These are phyloP conservation scores for Fusarium brevicatenulatum DNA, from an alignment of 2,329 filamentous ascomycete genomes.

Conservation along the genomic window DNA sequence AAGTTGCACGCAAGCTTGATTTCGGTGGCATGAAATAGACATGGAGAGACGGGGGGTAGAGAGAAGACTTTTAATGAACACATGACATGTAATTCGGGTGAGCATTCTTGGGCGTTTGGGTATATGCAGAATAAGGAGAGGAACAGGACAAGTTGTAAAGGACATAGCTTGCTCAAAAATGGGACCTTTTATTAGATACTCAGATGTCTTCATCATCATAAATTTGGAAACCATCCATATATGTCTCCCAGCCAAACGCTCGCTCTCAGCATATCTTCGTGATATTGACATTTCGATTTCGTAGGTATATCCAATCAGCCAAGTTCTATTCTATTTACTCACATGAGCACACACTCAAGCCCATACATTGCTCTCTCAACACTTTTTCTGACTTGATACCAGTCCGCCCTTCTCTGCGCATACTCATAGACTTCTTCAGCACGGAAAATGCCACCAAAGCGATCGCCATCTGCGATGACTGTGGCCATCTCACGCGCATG, in stretches of 20 bases:
- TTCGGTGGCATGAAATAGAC: constrained; percentile 64
- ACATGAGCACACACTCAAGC: constrained; percentile 89
- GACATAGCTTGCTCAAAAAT: neutral
- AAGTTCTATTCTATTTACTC: constrained; percentile 38
- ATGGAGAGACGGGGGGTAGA: neutral
- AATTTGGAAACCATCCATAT: constrained; percentile 18
- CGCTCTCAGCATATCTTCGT: constrained; percentile 26
- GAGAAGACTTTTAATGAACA: neutral
- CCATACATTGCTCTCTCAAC: constrained; percentile 99
- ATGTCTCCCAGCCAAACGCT: constrained; percentile 20
- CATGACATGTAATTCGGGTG: constrained; percentile 1
- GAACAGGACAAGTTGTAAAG: constrained; percentile 3
- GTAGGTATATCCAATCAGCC: constrained; percentile 12
- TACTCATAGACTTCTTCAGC: constrained; percentile 99
- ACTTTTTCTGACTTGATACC: constrained; percentile 87
- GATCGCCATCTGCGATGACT: constrained; percentile 90
- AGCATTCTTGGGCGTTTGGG: constrained; percentile 30
- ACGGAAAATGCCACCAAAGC: constrained; percentile 91
- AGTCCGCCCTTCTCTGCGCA: constrained; percentile 91
- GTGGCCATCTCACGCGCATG: constrained; percentile 95
- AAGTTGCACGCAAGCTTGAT: constrained; percentile 84
- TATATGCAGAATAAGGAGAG: neutral
- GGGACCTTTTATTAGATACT: constrained; percentile 13
- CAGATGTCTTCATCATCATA: constrained; percentile 19
- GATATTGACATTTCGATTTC: constrained; percentile 11